Evolutionary conservation across 2,329 filamentous ascomycete species (phyloP), one percentile per base, ranked within the genome.

Genomic region (Fusarium ambrosium): DNA sequence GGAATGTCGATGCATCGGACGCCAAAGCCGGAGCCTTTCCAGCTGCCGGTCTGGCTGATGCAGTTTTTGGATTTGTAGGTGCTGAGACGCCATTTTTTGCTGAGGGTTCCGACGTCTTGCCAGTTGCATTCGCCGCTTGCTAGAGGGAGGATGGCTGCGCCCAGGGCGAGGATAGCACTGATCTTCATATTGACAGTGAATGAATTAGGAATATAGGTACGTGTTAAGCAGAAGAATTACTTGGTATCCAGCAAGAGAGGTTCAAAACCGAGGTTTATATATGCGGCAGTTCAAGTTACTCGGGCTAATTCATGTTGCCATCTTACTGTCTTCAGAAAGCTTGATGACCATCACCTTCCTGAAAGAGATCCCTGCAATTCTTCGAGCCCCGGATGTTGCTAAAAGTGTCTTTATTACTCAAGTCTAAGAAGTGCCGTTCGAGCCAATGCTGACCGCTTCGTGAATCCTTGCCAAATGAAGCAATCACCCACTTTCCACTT

Each of bases 21-120:
- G 2, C 58, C 58, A n/a, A 60, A 60, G 16, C 58, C 58, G 16
- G 37, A 41, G 6, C 58, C 29, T 10, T 34, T 39, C 36, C 34
- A 60, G 58, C 22, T 36, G 4, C 37, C 37, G 0, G 58, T 60
- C 2, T 60, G 37, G 18, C 37, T 27, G 24, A 41, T 60, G 36
- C 58, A 60, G 58, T 41, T 60, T 7, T 39, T 60, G 24, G 58
- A 60, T n/a, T 60, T 41, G 58, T 41, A 60, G 16, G 58, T 60
- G 36, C 34, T 41, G 58, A 60, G 58, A 13, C 37, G 34, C 58
- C 58, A 60, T n/a, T 60, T 29, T 2, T 41, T 41, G 20, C 37
- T 39, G 10, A 39, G 18, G 6, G 22, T 24, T 39, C 24, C 58
- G 13, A 61, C 34, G 37, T 32, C 37, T 20, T 61, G 58, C 34